These are phyloP conservation scores for Clonostachys rosea DNA, from an alignment of 2,329 filamentous ascomycete species.

Conservation along the genomic window DNA sequence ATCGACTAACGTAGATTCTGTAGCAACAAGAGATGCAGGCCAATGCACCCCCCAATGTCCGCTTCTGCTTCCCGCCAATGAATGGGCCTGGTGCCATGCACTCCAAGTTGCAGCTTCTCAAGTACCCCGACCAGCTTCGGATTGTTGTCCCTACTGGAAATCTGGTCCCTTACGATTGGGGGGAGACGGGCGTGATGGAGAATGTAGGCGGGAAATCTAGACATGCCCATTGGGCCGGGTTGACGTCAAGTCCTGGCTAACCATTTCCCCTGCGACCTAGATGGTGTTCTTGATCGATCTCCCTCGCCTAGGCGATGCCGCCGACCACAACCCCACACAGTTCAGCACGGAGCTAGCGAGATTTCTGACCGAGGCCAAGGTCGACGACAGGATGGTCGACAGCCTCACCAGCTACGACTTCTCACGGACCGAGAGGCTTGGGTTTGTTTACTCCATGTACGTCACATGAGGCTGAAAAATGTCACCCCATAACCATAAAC, in stretches of 20 bases:
- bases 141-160: conserved; percentile 88
- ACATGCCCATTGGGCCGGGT: not conserved
- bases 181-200: conserved; percentile 78
- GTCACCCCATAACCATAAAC: not conserved
- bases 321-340: conserved; percentile 19
- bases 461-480: conserved; percentile 16
- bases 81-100: conserved; percentile 75
- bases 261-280: conserved; percentile 25
- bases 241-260: not conserved
- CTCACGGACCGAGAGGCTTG: conserved; percentile 62
- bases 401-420: conserved; percentile 82
- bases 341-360: conserved; percentile 69
- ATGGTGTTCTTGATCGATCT: conserved; percentile 91
- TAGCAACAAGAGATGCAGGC: conserved; percentile 35
- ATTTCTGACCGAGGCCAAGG: conserved; percentile 63
- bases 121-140: conserved; percentile 67
- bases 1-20: too few relatives aligned
- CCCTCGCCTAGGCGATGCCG: conserved; percentile 49
- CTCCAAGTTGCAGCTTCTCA: conserved; percentile 90
- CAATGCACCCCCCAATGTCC: conserved; percentile 50
- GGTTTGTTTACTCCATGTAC: conserved; percentile 83
- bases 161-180: conserved; percentile 83
- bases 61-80: conserved; percentile 82
- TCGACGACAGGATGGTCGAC: conserved; percentile 59
- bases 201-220: conserved; percentile 52